Base-by-base conservation (phyloP, 148 eudicot genomes). In the Rhododendron williamsianum region DNA sequence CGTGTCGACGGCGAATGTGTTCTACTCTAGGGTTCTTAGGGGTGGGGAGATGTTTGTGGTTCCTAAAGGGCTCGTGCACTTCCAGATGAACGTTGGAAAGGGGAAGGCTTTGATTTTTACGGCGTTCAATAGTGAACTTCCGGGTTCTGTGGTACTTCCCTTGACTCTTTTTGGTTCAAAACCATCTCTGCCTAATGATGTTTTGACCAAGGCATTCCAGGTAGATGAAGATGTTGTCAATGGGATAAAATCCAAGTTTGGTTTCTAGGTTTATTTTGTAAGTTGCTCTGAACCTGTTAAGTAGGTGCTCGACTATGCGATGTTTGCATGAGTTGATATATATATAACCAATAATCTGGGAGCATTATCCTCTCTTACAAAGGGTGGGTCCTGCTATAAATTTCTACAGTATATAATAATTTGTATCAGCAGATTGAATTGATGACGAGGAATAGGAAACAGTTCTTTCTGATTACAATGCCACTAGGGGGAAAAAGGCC, bases 71-170 rank as follows among this genome's bases (percentile, higher is more conserved):
- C 89, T 90, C 11, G 87, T 89, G 78, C 92, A 92, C 60, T 92
- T 92, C 51, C 90, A 92, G 84, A 16, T 80, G 85, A 92, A 90
- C 71, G 89, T 90, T 16, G 92, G 91, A 21, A 4, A 73, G 21
- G 86, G 69, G 0, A 84, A 86, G 25, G 93, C 93, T 13, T n/a
- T 82, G 80, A 12, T 84, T 1, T 5, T 92, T 41, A 77, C 90
- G 6, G 87, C 92, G 79, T 92, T 92, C 76, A 92, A 92, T 78
- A 92, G 93, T 23, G 92, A 92, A 33, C 69, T 89, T 76, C 91
- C 91, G 9, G 93, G 93, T 1, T 36, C 80, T 74, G 90, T 27
- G 25, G 25, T 72, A 23, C 43, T 84, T 6, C 11, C 91, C 36
- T 12, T 13, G 12, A 84, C 80, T 51, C 86, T 92, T 6, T 90